These are phyloP conservation scores for Hamigera avellanea DNA, from an alignment of 495 filamentous ascomycete genomes.

Conservation along the genomic window DNA sequence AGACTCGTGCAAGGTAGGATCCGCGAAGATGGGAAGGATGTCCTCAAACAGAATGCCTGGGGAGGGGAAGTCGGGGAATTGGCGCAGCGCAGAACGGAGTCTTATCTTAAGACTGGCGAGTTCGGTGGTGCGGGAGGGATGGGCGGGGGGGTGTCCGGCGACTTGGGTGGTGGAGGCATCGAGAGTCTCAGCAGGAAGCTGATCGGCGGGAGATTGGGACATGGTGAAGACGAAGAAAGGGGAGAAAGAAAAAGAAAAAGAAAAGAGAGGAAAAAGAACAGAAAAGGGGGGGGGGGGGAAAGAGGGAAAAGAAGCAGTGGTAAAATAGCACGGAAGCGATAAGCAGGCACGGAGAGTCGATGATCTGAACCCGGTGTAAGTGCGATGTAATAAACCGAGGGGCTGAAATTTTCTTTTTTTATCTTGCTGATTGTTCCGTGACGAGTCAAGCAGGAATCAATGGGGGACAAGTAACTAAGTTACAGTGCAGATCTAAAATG, in stretches of 20 bases:
- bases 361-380: not conserved
- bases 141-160: conserved; percentile 35
- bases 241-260: not conserved
- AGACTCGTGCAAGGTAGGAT: conserved; percentile 58
- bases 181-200: conserved; percentile 15
- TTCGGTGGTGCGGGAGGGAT: conserved; percentile 69
- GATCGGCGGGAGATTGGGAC: conserved; percentile 38
- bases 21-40: conserved; percentile 91
- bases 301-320: not conserved
- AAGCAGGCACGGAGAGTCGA: not conserved
- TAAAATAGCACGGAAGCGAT: not conserved
- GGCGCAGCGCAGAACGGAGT: conserved; percentile 49
- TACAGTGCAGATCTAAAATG: no score
- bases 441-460: no score
- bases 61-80: conserved; percentile 89
- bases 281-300: not conserved
- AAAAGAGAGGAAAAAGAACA: not conserved
- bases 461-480: no score
- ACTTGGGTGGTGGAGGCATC: conserved; percentile 36
- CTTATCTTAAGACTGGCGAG: conserved; percentile 88
- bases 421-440: no score
- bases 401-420: no score
- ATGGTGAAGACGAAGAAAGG: conserved; percentile 18
- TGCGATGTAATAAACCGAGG: no score
- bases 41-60: conserved; percentile 96